Conservation (phyloP, 805 yeast species). For the Teunomyces aglyptinius region DNA sequence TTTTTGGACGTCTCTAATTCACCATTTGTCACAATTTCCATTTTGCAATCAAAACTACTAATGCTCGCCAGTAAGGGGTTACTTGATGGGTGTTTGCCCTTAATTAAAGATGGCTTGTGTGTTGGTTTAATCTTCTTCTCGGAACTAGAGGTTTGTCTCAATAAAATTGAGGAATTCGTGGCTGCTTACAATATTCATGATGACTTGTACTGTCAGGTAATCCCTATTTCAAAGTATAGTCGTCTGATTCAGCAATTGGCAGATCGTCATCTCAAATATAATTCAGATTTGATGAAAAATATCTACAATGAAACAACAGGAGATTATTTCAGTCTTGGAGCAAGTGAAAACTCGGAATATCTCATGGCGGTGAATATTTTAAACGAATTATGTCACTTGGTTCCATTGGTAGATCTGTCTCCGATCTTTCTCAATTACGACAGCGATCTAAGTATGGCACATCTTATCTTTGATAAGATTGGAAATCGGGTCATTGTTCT, state of each 20-base stretch:
- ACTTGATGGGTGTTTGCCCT: slow-evolving; percentile 53
- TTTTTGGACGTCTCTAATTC: slow-evolving; percentile 34
- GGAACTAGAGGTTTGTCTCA: slow-evolving; percentile 52
- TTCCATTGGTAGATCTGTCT: slow-evolving; percentile 40
- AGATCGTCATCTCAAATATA: slow-evolving; percentile 1
- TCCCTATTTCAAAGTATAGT: not conserved
- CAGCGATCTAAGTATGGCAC: slow-evolving; percentile 50
- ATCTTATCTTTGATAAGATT: slow-evolving; percentile 49
- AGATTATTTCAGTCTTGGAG: slow-evolving; percentile 28
- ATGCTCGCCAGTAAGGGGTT: slow-evolving; percentile 41
- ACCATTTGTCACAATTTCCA: slow-evolving; percentile 29
- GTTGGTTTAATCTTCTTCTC: slow-evolving; percentile 51
- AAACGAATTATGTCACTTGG: slow-evolving; percentile 36
- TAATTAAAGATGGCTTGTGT: slow-evolving; percentile 33
- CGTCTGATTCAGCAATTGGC: not conserved
- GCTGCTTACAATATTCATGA: slow-evolving; percentile 22
- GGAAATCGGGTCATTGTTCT: slow-evolving; percentile 51
- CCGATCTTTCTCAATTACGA: slow-evolving; percentile 49
- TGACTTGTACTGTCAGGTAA: slow-evolving; percentile 29
- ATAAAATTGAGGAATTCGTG: slow-evolving; percentile 35
- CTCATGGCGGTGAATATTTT: slow-evolving; percentile 14
- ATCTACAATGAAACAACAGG: slow-evolving; percentile 4
- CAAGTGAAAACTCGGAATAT: slow-evolving; percentile 8
- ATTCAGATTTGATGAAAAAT: not conserved
- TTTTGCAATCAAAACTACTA: slow-evolving; percentile 33